Base-by-base conservation (phyloP, 106 monocot genomes). In the Chionographis japonica region DNA sequence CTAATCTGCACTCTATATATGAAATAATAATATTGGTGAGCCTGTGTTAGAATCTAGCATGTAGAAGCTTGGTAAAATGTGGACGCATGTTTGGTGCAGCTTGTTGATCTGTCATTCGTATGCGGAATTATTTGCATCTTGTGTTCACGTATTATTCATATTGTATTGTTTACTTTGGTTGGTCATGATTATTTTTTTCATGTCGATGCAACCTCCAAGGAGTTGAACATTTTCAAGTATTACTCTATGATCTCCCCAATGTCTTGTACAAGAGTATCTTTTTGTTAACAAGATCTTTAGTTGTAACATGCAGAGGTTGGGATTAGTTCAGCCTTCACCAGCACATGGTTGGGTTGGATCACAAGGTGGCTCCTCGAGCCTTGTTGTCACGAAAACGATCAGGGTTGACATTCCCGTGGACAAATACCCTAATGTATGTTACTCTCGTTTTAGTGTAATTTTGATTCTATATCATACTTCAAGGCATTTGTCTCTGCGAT, bases 391-490 rank as follows among this genome's bases (percentile, higher is more conserved):
- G 80, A 90, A 83, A 80, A 86, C 70, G n/a, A 68, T 90, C 46
- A 86, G 90, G 73, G 86, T 90, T 27, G 90, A 86, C 66, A 83
- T 90, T 80, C 90, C 86, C 41, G 90, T 86, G 37, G 90, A 90
- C 43, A 78, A 81, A 39, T 86, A 76, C 67, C 90, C 90, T 16
- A 81, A 61, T 74, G 90, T 90, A 84, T 68, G 79, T 59, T 16
- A 63, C 54, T 17, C 56, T 42, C 18, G 8, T 58, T 40, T 70
- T 55, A 3, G 37, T 27, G 13, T 37, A 17, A 8, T 70, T 18
- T 43, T 8, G 7, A 59, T 54, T 55, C 2, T 68, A 40, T 11
- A 12, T 4, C 43, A 27, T 2, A 35, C 2, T 18, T 10, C 41
- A 3, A 41, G 16, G 13, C 49, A 27, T 15, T 15, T 19, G 35